Evolutionary conservation across 192 early-diverging fungal species (phyloP).

Genomic region (Coemansia sp.): DNA sequence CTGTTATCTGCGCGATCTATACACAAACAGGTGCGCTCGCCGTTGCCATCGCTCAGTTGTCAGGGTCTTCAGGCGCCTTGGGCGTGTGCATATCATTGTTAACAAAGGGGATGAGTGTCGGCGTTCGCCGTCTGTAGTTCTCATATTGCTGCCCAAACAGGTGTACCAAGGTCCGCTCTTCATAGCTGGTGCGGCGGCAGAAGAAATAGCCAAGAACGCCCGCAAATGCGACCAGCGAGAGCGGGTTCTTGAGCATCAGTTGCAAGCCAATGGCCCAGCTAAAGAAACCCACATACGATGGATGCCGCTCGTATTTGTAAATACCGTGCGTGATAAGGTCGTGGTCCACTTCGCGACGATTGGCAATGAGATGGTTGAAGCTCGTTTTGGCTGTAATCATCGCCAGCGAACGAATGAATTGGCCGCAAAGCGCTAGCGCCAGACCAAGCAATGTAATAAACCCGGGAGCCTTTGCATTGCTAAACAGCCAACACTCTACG

Average conservation of each 20-base stretch:
- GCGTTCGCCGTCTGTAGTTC: conserved; percentile 66
- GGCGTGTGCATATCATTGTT: not conserved
- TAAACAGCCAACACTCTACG: conserved; percentile 63
- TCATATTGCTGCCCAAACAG: conserved; percentile 87
- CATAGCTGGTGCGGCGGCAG: conserved; percentile 71
- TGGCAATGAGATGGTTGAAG: conserved; percentile 82
- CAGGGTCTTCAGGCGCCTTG: not conserved
- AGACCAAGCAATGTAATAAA: conserved; percentile 60
- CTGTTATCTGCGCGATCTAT: not conserved
- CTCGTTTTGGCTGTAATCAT: conserved; percentile 93
- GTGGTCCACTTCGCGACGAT: conserved; percentile 72
- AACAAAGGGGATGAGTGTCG: conserved; percentile 71
- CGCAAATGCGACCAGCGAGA: conserved; percentile 71
- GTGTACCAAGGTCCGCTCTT: conserved; percentile 72
- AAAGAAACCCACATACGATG: conserved; percentile 95
- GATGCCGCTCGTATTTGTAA: conserved; percentile 91
- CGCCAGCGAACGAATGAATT: conserved; percentile 77
- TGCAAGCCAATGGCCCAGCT: conserved; percentile 88
- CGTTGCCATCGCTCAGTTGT: not conserved
- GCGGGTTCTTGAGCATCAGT: conserved; percentile 76
- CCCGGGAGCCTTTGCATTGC: conserved; percentile 36
- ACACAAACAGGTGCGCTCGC: not conserved
- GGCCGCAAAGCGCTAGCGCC: conserved; percentile 66
- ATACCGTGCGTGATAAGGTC: conserved; percentile 84
- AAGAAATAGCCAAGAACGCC: conserved; percentile 78